Evolutionary conservation across 2,329 filamentous ascomycete species (phyloP).

Genomic region (Stromatinia cepivora): DNA sequence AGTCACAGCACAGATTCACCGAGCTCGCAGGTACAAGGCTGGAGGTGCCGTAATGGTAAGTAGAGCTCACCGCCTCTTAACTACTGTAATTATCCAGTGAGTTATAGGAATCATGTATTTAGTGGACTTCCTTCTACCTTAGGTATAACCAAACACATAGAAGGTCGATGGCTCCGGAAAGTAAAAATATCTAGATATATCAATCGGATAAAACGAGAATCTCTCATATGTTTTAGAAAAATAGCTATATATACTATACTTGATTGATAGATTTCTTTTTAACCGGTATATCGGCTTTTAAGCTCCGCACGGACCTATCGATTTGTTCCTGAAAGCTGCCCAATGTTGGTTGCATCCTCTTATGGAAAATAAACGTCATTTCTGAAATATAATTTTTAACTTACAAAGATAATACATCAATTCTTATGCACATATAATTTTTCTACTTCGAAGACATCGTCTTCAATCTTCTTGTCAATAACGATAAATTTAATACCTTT

Average conservation of each 20-base stretch:
- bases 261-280: too few relatives aligned
- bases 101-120: too few relatives aligned
- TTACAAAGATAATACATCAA: neutral
- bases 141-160: too few relatives aligned
- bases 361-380: conserved; percentile 22
- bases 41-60: neutral
- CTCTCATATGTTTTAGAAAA: too few relatives aligned
- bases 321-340: conserved; percentile 16
- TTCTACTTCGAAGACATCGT: neutral
- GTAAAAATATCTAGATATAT: too few relatives aligned
- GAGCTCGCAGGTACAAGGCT: neutral
- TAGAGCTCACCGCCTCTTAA: neutral
- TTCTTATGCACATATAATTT: conserved; percentile 7
- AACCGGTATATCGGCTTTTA: neutral
- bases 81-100: too few relatives aligned
- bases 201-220: too few relatives aligned
- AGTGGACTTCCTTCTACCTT: too few relatives aligned
- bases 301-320: conserved; percentile 3
- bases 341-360: neutral
- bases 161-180: too few relatives aligned
- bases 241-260: too few relatives aligned
- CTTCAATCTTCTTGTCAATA: neutral
- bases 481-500: neutral
- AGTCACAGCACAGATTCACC: neutral
- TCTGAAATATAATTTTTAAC: conserved; percentile 8